phyloP scores from a whole-genome alignment of 1,284 basidiomycete genomes.

The Pseudozyma tsukubaensis region DNA sequence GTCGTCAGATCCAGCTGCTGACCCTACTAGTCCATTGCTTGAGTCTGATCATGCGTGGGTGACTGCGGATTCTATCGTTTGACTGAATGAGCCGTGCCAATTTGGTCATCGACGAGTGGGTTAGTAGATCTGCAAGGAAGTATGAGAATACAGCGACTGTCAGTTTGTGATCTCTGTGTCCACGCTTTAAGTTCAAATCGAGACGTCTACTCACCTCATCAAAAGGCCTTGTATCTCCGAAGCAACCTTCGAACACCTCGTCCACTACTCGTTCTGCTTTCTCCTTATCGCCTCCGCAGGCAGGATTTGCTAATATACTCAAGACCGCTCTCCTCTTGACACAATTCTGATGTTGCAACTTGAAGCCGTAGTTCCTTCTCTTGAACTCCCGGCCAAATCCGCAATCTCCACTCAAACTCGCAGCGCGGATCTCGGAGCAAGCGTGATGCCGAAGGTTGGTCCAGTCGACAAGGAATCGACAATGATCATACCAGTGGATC shows the following conservation, averaged over 20 bases:
- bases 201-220: conserved; percentile 79
- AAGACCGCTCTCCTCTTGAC: conserved; percentile 86
- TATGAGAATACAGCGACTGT: not conserved
- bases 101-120: not conserved
- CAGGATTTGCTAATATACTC: conserved; percentile 83
- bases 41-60: not conserved
- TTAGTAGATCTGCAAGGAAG: conserved; percentile 53
- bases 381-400: conserved; percentile 19
- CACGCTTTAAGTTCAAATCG: not conserved
- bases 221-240: conserved; percentile 93
- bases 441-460: conserved; percentile 89
- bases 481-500: conserved; percentile 95
- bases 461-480: conserved; percentile 94
- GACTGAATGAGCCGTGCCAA: no score
- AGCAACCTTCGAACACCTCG: conserved; percentile 96
- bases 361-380: conserved; percentile 75
- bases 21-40: not conserved
- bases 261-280: conserved; percentile 89
- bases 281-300: conserved; percentile 77
- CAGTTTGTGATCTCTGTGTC: not conserved
- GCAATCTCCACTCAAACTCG: conserved; percentile 76
- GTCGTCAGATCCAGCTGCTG: no score
- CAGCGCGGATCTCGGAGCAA: conserved; percentile 95
- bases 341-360: conserved; percentile 88
- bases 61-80: not conserved